Conservation (phyloP, 1,284 basidiomycete genomes). For the Athelia sp. region DNA sequence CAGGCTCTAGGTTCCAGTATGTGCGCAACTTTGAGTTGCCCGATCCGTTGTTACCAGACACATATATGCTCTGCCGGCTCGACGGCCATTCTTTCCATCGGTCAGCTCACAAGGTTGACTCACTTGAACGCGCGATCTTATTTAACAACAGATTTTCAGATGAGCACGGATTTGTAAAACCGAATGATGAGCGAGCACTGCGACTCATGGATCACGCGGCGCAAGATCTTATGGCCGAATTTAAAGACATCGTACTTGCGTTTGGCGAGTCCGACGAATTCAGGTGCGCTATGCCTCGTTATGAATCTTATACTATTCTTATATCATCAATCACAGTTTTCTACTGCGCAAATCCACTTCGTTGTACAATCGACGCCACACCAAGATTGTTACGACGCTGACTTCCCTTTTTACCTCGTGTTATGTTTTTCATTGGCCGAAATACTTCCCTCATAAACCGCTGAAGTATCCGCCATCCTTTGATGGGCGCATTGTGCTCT, state of each 20-base stretch:
- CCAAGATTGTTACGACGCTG: slow-evolving; percentile 88
- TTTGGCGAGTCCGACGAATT: slow-evolving; percentile 98
- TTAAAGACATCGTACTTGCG: slow-evolving; percentile 77
- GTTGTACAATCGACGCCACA: slow-evolving; percentile 81
- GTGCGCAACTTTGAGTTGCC: slow-evolving; percentile 89
- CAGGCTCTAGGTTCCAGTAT: slow-evolving; percentile 88
- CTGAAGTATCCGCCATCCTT: slow-evolving; percentile 87
- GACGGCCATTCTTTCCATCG: slow-evolving; percentile 96
- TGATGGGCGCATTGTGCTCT: slow-evolving; percentile 86
- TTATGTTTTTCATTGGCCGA: slow-evolving; percentile 85
- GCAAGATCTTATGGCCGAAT: slow-evolving; percentile 74
- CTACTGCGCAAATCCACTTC: slow-evolving; percentile 73
- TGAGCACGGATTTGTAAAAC: slow-evolving; percentile 80
- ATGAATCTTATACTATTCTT: background rate
- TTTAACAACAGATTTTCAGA: slow-evolving; percentile 72
- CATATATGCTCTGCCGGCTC: slow-evolving; percentile 83
- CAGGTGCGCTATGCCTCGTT: slow-evolving; percentile 52
- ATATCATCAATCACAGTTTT: slow-evolving; percentile 53
- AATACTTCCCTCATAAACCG: slow-evolving; percentile 69
- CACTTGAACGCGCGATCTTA: background rate
- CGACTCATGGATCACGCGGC: slow-evolving; percentile 93
- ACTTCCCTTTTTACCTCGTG: slow-evolving; percentile 91
- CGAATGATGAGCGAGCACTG: slow-evolving; percentile 87
- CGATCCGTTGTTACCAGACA: slow-evolving; percentile 80
- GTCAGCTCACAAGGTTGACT: slow-evolving; percentile 40